Percentiles rank a stretch among this genome's conserved stretches.
Evolutionary conservation across 2,329 filamentous ascomycete genomes (phyloP).

Genomic region (Fusarium sterilihyphosum): DNA sequence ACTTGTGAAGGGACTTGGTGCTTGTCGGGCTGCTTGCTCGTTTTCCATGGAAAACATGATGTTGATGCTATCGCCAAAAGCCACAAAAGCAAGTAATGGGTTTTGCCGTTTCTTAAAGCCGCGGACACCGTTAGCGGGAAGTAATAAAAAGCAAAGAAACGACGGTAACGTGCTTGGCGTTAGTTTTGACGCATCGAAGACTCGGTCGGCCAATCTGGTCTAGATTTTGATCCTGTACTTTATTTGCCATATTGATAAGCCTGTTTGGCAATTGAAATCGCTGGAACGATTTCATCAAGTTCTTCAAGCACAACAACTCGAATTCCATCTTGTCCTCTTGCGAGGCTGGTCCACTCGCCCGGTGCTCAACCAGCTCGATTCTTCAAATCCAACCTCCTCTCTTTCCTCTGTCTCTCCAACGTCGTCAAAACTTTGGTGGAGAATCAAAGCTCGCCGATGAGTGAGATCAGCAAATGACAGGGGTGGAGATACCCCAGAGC

Average conservation of each 20-base stretch:
- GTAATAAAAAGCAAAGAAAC: conserved; percentile 13
- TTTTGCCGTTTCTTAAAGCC: neutral
- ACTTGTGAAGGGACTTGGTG: neutral
- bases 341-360: conserved; percentile 1
- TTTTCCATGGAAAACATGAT: neutral
- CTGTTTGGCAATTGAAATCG: neutral
- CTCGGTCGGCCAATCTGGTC: conserved; percentile 14
- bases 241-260: neutral
- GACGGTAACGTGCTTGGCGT: neutral
- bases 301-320: neutral
- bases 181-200: neutral
- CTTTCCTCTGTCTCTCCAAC: conserved; percentile 18
- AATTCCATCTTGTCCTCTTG: neutral
- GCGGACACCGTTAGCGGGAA: neutral
- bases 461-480: conserved; percentile 28
- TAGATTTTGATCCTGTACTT: neutral
- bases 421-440: conserved; percentile 27
- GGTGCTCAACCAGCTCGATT: conserved; percentile 25
- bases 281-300: neutral
- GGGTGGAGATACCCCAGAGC: conserved; percentile 15
- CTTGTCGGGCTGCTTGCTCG: neutral
- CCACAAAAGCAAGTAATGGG: neutral
- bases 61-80: neutral
- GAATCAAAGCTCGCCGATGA: conserved; percentile 17
- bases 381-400: conserved; percentile 12